Evolutionary conservation across 805 yeast genomes (phyloP).

Genomic region (Debaryomyces tyrocola): DNA sequence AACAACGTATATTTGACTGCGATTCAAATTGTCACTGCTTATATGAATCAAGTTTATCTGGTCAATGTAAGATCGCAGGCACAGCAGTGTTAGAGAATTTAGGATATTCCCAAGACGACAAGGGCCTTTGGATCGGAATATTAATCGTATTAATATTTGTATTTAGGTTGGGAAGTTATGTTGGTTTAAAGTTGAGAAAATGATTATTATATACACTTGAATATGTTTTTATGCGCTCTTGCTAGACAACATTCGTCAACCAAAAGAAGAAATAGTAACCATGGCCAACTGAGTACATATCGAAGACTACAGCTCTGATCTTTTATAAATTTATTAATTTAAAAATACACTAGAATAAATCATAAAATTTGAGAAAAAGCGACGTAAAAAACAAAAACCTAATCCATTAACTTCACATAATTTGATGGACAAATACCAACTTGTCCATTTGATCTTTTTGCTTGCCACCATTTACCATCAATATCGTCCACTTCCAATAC

Average conservation of each 20-base stretch:
- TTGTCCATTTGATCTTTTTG: slow-evolving; percentile 83
- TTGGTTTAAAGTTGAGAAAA: slow-evolving; percentile 14
- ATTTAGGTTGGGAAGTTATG: slow-evolving; percentile 27
- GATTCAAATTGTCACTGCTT: slow-evolving; percentile 34
- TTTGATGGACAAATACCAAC: slow-evolving; percentile 96
- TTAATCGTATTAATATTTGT: slow-evolving; percentile 28
- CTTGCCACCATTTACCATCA: slow-evolving; percentile 99
- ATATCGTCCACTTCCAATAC: slow-evolving; percentile 89
- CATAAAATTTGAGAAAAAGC: too few species aligned
- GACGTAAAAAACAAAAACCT: slow-evolving; percentile 3
- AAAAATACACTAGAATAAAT: too few species aligned
- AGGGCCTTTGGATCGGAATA: slow-evolving; percentile 37
- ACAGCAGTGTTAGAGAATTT: slow-evolving; percentile 27
- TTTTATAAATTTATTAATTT: too few species aligned
- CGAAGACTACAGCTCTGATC: too few species aligned
- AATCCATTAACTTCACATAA: slow-evolving; percentile 73
- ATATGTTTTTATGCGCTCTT: too few species aligned
- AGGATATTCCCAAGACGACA: slow-evolving; percentile 27
- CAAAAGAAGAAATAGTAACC: too few species aligned
- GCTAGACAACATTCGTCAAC: too few species aligned
- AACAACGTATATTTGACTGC: slow-evolving; percentile 25
- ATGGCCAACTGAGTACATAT: too few species aligned
- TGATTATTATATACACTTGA: background rate
- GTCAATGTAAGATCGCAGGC: slow-evolving; percentile 32
- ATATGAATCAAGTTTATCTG: slow-evolving; percentile 25